These are phyloP conservation scores for Mycena pura DNA, from an alignment of 768 basidiomycete genomes.

Conservation along the genomic window DNA sequence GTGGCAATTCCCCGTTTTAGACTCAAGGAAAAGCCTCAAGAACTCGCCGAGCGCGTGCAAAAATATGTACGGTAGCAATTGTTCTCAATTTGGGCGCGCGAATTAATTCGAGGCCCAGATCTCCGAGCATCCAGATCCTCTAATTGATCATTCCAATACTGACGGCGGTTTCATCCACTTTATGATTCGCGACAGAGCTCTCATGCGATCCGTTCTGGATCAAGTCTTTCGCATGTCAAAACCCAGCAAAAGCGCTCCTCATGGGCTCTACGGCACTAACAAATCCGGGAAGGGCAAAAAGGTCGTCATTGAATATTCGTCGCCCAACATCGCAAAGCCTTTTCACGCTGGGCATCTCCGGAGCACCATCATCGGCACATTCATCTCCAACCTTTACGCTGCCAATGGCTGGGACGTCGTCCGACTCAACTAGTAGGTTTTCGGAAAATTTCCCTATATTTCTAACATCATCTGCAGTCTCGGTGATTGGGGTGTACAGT, in stretches of 20 bases:
- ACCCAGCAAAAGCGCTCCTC: background rate
- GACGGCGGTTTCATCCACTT: background rate
- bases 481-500: constrained; percentile 1
- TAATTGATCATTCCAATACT: background rate
- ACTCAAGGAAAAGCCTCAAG: constrained; percentile 49
- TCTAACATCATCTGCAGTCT: background rate
- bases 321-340: constrained; percentile 52
- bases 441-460: background rate
- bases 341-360: constrained; percentile 51
- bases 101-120: too few relatives aligned
- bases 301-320: constrained; percentile 43
- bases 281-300: constrained; percentile 40
- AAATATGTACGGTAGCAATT: too few relatives aligned
- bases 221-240: background rate
- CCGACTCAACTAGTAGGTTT: constrained; percentile 43
- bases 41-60: constrained; percentile 39
- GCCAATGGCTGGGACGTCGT: constrained; percentile 46
- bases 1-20: constrained; percentile 56
- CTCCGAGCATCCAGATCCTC: background rate
- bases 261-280: constrained; percentile 40
- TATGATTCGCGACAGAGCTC: background rate
- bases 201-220: background rate
- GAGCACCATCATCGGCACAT: constrained; percentile 50
- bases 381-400: constrained; percentile 46
- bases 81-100: too few relatives aligned